Evolutionary conservation across 495 filamentous ascomycete genomes (phyloP).

Genomic region (Podospora pseudocomata): DNA sequence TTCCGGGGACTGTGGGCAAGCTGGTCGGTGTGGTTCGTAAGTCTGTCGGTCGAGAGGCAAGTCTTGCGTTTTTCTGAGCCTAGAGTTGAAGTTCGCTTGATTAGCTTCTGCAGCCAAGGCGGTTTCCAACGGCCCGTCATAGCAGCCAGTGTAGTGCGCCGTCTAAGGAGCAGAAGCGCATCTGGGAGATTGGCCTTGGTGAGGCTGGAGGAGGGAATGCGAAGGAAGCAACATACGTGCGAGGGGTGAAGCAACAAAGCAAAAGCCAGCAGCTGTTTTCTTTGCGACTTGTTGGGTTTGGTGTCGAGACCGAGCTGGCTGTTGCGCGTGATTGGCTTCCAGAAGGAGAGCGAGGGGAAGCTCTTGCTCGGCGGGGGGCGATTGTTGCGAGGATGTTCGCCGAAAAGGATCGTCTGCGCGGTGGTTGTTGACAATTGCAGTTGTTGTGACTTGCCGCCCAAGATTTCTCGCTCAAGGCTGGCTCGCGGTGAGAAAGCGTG

Average conservation of each 20-base stretch:
- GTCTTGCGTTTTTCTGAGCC: constrained; percentile 9
- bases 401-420: background rate
- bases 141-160: background rate
- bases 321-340: constrained; percentile 5
- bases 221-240: constrained; percentile 6
- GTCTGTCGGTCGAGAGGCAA: constrained; percentile 10
- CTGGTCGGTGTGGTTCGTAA: constrained; percentile 1
- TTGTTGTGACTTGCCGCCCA: constrained; percentile 9
- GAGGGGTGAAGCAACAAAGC: constrained; percentile 12
- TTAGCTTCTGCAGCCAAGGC: constrained; percentile 27
- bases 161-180: background rate
- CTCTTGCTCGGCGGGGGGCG: background rate
- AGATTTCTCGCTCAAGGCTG: constrained; percentile 12
- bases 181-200: background rate
- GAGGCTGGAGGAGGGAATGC: background rate
- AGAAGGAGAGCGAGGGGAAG: background rate
- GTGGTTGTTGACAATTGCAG: constrained; percentile 5
- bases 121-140: constrained; percentile 19
- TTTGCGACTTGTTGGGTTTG: background rate
- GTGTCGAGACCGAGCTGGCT: background rate
- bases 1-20: background rate
- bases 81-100: constrained; percentile 20
- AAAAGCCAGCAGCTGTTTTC: constrained; percentile 2
- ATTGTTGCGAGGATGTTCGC: background rate
- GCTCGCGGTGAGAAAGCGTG: background rate